Conservation (phyloP, 2,329 filamentous ascomycete species). For the Nigrospora sphaerica region DNA sequence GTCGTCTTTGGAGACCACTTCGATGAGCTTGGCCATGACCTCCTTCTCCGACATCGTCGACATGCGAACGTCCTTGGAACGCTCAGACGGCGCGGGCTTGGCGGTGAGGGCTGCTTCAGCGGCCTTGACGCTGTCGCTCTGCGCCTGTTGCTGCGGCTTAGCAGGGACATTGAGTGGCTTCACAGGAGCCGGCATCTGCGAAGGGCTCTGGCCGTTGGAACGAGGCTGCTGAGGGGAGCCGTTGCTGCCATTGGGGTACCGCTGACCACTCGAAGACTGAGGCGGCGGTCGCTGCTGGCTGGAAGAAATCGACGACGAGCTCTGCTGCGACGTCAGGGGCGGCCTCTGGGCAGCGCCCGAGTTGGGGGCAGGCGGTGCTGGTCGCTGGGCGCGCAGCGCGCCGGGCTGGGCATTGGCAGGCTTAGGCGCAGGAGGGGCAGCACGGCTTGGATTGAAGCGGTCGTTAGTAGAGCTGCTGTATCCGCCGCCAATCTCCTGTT, state of each 20-base stretch:
- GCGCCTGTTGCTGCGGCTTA: conserved; percentile 49
- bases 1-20: conserved; percentile 92
- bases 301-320: conserved; percentile 33
- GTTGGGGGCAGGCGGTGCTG: conserved; percentile 65
- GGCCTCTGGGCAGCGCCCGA: conserved; percentile 33
- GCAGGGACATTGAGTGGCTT: conserved; percentile 74
- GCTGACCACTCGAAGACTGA: conserved; percentile 40
- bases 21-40: conserved; percentile 91
- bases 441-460: conserved; percentile 79
- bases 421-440: conserved; percentile 75
- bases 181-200: conserved; percentile 55
- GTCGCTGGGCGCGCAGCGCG: conserved; percentile 64
- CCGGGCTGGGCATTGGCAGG: conserved; percentile 45
- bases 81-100: conserved; percentile 64
- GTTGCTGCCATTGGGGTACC: conserved; percentile 50
- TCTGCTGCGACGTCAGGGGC: conserved; percentile 41
- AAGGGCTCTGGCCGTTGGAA: conserved; percentile 34
- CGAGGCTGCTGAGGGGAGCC: conserved; percentile 37
- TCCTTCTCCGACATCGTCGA: conserved; percentile 96
- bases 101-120: conserved; percentile 84
- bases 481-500: conserved; percentile 78
- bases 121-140: conserved; percentile 70
- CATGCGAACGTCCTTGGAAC: conserved; percentile 93
- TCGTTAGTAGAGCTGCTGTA: conserved; percentile 41
- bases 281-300: conserved; percentile 35